phyloP scores from a whole-genome alignment of 805 yeast species.

The Cyberlindnera mississippiensis region DNA sequence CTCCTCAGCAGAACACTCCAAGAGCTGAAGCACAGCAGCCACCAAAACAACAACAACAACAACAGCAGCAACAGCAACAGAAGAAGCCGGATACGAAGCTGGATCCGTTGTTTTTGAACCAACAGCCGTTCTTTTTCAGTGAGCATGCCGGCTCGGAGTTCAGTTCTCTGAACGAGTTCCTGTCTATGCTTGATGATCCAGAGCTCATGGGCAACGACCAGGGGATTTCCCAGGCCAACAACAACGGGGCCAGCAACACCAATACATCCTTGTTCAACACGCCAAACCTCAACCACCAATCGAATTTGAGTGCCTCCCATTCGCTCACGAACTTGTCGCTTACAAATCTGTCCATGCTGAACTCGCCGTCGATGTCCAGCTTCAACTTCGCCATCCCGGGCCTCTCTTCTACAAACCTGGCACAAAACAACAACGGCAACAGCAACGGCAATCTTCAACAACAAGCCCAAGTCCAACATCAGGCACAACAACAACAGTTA shows the following conservation, averaged over 20 bases:
- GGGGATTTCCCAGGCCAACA: conserved; percentile 1
- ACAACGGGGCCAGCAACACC: conserved; percentile 1
- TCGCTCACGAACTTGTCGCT: conserved; percentile 27
- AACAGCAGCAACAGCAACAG: conserved; percentile 1
- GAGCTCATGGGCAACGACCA: conserved; percentile 49
- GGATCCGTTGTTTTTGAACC: conserved; percentile 30
- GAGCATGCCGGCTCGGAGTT: conserved; percentile 94
- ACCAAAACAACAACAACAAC: conserved; percentile 3
- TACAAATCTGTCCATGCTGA: conserved; percentile 20
- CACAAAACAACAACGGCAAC: conserved; percentile 10
- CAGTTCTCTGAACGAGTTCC: conserved; percentile 81
- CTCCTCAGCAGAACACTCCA: conserved; percentile 5
- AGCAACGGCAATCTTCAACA: conserved; percentile 10
- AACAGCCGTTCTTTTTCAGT: conserved; percentile 78
- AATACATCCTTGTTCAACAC: conserved; percentile 10
- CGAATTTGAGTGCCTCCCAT: conserved; percentile 20
- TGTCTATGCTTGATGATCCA: conserved; percentile 87
- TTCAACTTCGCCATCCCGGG: conserved; percentile 13
- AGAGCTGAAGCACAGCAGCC: too few species aligned
- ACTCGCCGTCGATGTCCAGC: conserved; percentile 22
- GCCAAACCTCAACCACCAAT: conserved; percentile 3
- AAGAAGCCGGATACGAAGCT: conserved; percentile 8
- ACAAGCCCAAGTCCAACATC: conserved; percentile 6
- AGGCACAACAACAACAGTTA: conserved; percentile 7
- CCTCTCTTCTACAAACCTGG: conserved; percentile 6